These are phyloP conservation scores for Entoloma clypeatum DNA, from an alignment of 1,284 basidiomycete genomes.

Conservation along the genomic window DNA sequence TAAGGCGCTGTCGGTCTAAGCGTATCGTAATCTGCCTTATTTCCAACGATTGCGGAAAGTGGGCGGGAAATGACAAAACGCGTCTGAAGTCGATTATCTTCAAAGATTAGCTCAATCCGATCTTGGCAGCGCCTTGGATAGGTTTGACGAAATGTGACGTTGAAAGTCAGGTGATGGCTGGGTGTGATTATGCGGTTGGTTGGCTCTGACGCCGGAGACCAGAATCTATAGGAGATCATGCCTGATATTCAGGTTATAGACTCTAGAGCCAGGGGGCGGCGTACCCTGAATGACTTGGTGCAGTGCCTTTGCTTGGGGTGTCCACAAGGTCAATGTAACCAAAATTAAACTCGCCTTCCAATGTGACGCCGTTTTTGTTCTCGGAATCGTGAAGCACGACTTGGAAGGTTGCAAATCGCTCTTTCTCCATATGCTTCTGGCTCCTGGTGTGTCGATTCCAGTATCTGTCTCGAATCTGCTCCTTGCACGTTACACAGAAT, in stretches of 20 bases:
- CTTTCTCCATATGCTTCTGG: slow-evolving; percentile 31
- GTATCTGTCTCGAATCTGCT: slow-evolving; percentile 24
- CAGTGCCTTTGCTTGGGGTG: slow-evolving; percentile 26
- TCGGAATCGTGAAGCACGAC: slow-evolving; percentile 40
- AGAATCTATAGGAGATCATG: too few relatives aligned
- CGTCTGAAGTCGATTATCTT: slow-evolving; percentile 36
- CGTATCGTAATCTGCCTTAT: slow-evolving; percentile 41
- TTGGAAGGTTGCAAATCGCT: slow-evolving; percentile 33
- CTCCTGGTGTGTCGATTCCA: slow-evolving; percentile 33
- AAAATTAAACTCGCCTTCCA: slow-evolving; percentile 38
- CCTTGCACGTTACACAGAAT: slow-evolving; percentile 40
- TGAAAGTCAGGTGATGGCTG: slow-evolving; percentile 27
- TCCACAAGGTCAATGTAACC: slow-evolving; percentile 32
- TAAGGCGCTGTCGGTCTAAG: slow-evolving; percentile 51
- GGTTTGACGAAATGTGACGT: slow-evolving; percentile 32
- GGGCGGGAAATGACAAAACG: slow-evolving; percentile 43
- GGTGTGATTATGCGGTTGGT: slow-evolving; percentile 23
- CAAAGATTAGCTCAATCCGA: slow-evolving; percentile 39
- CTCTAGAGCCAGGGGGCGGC: slow-evolving; percentile 13
- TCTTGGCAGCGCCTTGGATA: slow-evolving; percentile 49
- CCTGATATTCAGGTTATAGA: background rate
- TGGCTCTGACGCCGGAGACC: slow-evolving; percentile 19
- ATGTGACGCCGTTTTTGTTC: slow-evolving; percentile 39
- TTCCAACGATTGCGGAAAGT: slow-evolving; percentile 41
- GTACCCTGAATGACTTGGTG: slow-evolving; percentile 29